These are phyloP conservation scores for Triticum timopheevii DNA, from an alignment of 176 grass and related monocot species.

Conservation along the genomic window DNA sequence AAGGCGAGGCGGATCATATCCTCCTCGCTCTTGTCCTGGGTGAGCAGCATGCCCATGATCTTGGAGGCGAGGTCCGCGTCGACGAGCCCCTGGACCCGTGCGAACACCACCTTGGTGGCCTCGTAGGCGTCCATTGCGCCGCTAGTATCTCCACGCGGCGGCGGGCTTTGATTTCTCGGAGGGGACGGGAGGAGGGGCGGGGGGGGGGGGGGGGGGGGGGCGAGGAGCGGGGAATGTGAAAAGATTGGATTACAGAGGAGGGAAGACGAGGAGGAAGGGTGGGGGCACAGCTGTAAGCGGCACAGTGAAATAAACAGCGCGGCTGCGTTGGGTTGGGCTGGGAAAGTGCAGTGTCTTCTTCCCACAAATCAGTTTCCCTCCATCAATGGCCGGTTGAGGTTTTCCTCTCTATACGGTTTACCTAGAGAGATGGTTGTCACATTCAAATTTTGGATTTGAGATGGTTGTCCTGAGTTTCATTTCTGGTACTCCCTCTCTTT, in stretches of 20 bases:
- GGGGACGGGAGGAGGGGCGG: background rate
- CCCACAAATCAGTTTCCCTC: background rate
- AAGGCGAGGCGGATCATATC: slow-evolving; percentile 86
- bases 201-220: background rate
- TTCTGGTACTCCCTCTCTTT: background rate
- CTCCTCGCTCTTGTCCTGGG: slow-evolving; percentile 62
- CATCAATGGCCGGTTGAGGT: background rate
- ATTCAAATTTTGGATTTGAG: background rate
- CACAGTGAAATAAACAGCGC: slow-evolving; percentile 9
- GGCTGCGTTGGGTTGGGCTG: background rate
- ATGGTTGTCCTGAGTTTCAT: background rate
- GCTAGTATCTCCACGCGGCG: background rate
- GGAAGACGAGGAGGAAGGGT: background rate
- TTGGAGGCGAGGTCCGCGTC: slow-evolving; percentile 69
- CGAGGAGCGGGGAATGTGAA: background rate
- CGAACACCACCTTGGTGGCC: slow-evolving; percentile 68
- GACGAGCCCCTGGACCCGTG: slow-evolving; percentile 54
- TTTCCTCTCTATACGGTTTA: background rate
- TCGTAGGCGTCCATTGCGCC: slow-evolving; percentile 68
- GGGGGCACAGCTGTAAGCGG: slow-evolving; percentile 8
- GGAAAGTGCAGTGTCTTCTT: background rate
- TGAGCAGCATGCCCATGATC: slow-evolving; percentile 70
- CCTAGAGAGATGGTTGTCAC: background rate
- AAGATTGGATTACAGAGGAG: slow-evolving; percentile 5
- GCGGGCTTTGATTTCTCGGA: slow-evolving; percentile 5